These are phyloP conservation scores for Didymella arachidicola DNA, from an alignment of 2,329 filamentous ascomycete species.

Conservation along the genomic window DNA sequence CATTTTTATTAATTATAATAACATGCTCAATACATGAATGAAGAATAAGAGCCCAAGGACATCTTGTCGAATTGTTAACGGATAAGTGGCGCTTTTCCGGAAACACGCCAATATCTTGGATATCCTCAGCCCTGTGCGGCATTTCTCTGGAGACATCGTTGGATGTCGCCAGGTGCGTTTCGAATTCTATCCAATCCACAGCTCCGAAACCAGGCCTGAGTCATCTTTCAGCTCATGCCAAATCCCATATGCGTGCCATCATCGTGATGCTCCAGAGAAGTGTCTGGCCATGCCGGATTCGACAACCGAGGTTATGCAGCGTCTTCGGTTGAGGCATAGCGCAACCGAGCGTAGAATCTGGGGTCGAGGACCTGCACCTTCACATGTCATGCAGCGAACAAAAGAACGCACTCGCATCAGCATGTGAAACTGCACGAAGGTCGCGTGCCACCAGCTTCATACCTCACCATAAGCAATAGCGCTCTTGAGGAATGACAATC, in stretches of 20 bases:
- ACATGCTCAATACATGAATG: not conserved
- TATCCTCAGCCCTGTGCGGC: not conserved
- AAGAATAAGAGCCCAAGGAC: not conserved
- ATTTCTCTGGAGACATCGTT: not conserved
- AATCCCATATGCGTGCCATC: constrained; percentile 1
- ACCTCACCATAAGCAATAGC: not conserved
- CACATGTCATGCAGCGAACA: constrained; percentile 38
- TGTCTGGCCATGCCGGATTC: constrained; percentile 20
- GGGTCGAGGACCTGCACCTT: constrained; percentile 31
- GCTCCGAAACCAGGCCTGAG: constrained; percentile 7
- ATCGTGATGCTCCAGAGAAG: constrained; percentile 14
- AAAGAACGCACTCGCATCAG: constrained; percentile 22
- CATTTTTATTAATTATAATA: not conserved
- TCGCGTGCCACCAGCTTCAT: constrained; percentile 29
- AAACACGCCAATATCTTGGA: not conserved
- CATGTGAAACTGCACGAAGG: constrained; percentile 43
- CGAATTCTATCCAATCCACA: not conserved
- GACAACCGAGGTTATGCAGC: constrained; percentile 27
- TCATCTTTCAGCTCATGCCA: not conserved
- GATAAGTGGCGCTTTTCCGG: not conserved
- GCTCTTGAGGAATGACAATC: not conserved
- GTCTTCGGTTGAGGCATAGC: constrained; percentile 12
- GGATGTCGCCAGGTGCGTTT: not conserved
- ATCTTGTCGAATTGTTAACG: not conserved
- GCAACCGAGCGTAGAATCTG: constrained; percentile 14